Percentiles rank a stretch among this genome's conserved stretches.
Evolutionary conservation across 345 rosid genomes (phyloP).

Genomic region (Angophora floribunda): DNA sequence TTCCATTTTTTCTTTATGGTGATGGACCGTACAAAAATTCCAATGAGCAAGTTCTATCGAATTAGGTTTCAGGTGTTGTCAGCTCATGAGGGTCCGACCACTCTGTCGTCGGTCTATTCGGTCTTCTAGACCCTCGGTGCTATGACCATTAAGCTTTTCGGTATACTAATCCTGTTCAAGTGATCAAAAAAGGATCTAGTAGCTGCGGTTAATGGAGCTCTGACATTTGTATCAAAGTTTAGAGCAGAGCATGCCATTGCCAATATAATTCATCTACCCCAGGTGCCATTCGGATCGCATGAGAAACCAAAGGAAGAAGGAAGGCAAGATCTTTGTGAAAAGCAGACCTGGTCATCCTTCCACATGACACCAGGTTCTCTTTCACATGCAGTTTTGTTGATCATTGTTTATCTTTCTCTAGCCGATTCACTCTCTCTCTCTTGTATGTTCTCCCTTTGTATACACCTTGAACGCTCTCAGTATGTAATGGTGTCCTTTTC

Average conservation of each 20-base stretch:
- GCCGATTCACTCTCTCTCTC: not conserved
- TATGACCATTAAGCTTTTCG: not conserved
- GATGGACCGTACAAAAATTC: not conserved
- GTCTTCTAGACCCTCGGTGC: not conserved
- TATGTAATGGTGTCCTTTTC: not conserved
- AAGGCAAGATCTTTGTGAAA: not conserved
- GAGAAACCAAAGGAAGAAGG: not conserved
- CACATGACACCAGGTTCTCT: not conserved
- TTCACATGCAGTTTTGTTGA: not conserved
- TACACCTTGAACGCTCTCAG: not conserved
- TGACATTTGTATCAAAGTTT: not conserved
- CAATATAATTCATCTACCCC: not conserved
- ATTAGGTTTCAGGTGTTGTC: not conserved
- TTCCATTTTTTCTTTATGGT: not conserved
- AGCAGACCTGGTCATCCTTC: not conserved
- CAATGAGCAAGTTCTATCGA: not conserved
- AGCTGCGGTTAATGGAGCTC: not conserved
- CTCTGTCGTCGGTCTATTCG: not conserved
- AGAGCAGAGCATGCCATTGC: not conserved
- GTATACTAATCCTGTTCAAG: not conserved
- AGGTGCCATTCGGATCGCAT: not conserved
- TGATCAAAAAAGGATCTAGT: not conserved
- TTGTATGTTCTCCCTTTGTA: not conserved
- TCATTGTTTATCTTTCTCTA: not conserved
- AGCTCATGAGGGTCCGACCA: accelerated